Base-by-base conservation (phyloP, 768 basidiomycete genomes). In the Mrakia hoshinonis region DNA sequence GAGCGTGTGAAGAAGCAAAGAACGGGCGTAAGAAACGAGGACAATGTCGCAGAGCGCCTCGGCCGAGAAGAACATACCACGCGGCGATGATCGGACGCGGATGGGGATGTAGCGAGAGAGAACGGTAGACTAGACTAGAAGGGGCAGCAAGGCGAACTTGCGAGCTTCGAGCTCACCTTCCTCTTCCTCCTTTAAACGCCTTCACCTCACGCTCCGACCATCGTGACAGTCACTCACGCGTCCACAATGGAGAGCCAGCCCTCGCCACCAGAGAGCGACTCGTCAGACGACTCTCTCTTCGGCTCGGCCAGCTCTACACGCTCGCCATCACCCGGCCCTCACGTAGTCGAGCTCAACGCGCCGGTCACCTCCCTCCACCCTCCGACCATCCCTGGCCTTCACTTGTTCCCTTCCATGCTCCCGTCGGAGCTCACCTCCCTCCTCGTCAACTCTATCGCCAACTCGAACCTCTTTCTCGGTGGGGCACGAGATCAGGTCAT, bases 401-500 rank as follows among this genome's bases (percentile, higher is more conserved):
- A 29, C 49, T 38, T 73, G 39, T 34, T 62, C 13, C 72, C 72
- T 7, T 39, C 61, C 2, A 26, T 54, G 13, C 66, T 73, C 22
- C 63, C 72, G 2, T 26, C 58, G 2, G 6, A 12, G 5, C 52
- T 73, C 60, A 15, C 47, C 38, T 73, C 72, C 7, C 11, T 18
- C 18, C 62, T 73, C 22, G 11, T 73, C 58, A 22, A 18, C 26
- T 12, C 36, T 10, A 68, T 73, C 31, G 72, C 61, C 7, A 1
- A 38, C 3, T 39, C 36, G 2, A 46, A 73, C 34, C 18, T 68
- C 7, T 73, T 73, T 36, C 38, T 36, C 29, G 67, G 62, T 36
- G 72, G 72, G 4, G 22, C 9, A n/a, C 39, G 67, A 20, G 67
- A 73, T 38, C 66, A 73, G 24, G 72, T 58, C 24, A 73, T 73